Evolutionary conservation across 768 basidiomycete genomes (phyloP), one percentile per base, ranked within the genome.

Genomic region (Lactarius tabidus): DNA sequence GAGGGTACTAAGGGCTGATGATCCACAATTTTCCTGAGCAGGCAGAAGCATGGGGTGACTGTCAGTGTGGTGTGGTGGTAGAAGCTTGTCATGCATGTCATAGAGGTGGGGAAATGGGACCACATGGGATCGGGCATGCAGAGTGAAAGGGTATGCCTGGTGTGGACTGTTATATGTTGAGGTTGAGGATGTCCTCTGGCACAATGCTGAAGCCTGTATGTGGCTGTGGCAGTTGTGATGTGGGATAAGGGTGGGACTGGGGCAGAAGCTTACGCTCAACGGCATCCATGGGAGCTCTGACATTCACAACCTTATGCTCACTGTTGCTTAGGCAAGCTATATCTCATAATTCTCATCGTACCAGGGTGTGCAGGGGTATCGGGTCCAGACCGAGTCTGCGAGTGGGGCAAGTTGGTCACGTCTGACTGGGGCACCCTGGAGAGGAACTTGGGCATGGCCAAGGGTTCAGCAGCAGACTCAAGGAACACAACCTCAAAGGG

Each of bases 281-380:
- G 3, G 57, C 54, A 12, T 71, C 70, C 63, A 71, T 68, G 38
- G 65, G 59, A 33, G 72, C 71, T 38, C 65, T 61, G n/a, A 67
- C 62, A 43, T 62, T 63, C 12, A 75, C 75, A 20, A 56, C 48
- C 8, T 68, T 70, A 65, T 61, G 53, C 43, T 67, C 67, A 12
- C 76, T 77, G 70, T 90, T 88, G 67, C 88, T 81, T 69, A 90
- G 78, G 84, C 83, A 60, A 91, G 77, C 72, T 84, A 87, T 65
- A 90, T n/a, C n/a, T n/a, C n/a, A n/a, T n/a, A n/a, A n/a, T n/a
- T 85, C 74, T 89, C 89, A 69, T 90, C 89, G 69, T 88, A 23
- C 85, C 84, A 26, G 84, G 81, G 51, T 87, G 77, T 5, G 80
- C 78, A 52, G 84, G 71, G 7, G 86, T 89, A 66, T 88, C 85